Evolutionary conservation across 2,329 filamentous ascomycete genomes (phyloP).

Genomic region (Didymosphaeria variabile): DNA sequence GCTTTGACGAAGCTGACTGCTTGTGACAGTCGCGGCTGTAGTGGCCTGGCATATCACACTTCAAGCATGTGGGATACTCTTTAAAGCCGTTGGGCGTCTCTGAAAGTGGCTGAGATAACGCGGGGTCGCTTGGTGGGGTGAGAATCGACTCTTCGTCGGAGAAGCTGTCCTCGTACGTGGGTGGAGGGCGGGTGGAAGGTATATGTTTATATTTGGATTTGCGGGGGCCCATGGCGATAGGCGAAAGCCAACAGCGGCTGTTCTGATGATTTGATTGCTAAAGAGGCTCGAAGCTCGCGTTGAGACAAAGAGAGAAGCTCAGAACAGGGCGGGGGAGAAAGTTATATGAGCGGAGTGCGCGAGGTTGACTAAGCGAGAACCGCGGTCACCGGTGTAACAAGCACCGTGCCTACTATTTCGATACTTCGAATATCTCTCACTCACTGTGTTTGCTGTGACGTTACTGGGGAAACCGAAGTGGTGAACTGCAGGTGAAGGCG

Average conservation of each 20-base stretch:
- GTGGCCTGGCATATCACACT: neutral
- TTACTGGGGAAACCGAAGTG: neutral
- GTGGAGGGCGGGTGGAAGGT: neutral
- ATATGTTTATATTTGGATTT: neutral
- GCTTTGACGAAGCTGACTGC: neutral
- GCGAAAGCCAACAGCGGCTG: neutral
- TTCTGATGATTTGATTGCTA: neutral
- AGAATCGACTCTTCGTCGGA: neutral
- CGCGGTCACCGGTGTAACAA: neutral
- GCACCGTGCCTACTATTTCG: neutral
- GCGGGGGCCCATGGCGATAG: neutral
- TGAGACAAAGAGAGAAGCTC: neutral
- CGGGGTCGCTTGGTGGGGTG: neutral
- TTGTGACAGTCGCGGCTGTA: neutral
- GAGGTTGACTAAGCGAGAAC: neutral
- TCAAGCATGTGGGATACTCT: neutral
- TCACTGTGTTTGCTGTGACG: neutral
- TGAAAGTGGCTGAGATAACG: neutral
- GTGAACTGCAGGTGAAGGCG: neutral
- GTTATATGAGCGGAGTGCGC: neutral
- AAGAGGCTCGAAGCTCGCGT: neutral
- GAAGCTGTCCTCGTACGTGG: neutral
- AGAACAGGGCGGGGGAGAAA: neutral
- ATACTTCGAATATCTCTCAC: neutral
- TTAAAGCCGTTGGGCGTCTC: neutral